phyloP scores from a whole-genome alignment of 768 basidiomycete species.

The Tricholoma matsutake region DNA sequence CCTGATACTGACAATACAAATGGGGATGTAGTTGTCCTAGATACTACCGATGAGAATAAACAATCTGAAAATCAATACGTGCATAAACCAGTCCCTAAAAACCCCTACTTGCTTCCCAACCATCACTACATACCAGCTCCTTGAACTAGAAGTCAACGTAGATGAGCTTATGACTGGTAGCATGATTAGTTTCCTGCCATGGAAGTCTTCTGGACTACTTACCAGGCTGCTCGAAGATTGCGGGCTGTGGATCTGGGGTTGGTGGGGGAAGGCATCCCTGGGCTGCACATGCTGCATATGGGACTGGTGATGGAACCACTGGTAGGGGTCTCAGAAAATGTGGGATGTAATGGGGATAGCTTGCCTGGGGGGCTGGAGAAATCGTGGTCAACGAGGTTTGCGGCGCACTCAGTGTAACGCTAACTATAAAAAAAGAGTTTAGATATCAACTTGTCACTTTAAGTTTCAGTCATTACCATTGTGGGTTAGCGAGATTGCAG shows the following conservation, averaged over 20 bases:
- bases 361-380: neutral
- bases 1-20: neutral
- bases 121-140: neutral
- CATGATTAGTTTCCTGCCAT: neutral
- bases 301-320: neutral
- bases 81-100: neutral
- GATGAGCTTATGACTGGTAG: neutral
- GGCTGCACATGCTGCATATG: neutral
- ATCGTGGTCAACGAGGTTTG: neutral
- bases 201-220: neutral
- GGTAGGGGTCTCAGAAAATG: neutral
- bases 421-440: neutral
- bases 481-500: neutral
- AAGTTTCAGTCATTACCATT: neutral
- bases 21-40: neutral
- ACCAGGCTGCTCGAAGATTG: neutral
- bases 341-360: neutral
- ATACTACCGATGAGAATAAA: neutral
- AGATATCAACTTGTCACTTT: neutral
- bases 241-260: neutral
- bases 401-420: neutral
- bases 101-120: neutral
- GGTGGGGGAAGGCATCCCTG: neutral
- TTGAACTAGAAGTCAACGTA: neutral
- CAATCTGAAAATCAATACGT: neutral